Evolutionary conservation across 2,329 filamentous ascomycete species (phyloP).

Genomic region (Botrytis cinerea): DNA sequence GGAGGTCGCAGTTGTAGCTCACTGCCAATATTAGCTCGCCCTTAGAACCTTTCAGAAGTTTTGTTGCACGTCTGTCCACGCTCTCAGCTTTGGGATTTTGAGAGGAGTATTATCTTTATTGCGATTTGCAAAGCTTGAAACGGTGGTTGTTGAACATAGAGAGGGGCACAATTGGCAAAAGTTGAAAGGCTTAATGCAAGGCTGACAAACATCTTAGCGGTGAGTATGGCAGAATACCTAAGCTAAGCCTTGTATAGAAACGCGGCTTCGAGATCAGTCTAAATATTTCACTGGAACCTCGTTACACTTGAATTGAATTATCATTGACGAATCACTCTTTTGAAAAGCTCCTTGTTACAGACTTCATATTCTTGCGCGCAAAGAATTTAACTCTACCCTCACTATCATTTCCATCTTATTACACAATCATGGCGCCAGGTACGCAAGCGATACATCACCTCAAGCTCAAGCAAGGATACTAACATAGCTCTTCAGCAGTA

Average conservation of each 20-base stretch:
- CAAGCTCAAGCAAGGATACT: conserved; percentile 23
- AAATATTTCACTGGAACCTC: conserved; percentile 20
- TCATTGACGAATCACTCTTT: neutral
- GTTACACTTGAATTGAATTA: neutral
- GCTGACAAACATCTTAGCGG: conserved; percentile 17
- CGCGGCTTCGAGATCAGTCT: conserved; percentile 10
- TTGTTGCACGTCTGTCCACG: neutral
- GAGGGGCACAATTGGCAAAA: conserved; percentile 16
- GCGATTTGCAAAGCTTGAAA: neutral
- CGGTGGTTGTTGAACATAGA: neutral
- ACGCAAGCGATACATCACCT: conserved; percentile 29
- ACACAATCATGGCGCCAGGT: conserved; percentile 40
- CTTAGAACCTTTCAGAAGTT: neutral
- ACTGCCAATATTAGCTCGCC: neutral
- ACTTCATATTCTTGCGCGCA: no score
- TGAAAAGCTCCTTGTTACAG: neutral
- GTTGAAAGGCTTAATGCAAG: conserved; percentile 16
- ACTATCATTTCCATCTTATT: neutral
- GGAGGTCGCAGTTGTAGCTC: neutral
- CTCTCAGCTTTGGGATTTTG: neutral
- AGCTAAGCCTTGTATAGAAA: conserved; percentile 15
- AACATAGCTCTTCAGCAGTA: conserved; percentile 49
- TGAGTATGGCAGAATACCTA: neutral
- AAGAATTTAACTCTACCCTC: neutral
- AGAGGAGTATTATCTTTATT: neutral